Evolutionary conservation across 768 basidiomycete genomes (phyloP).

Genomic region (Termitomyces titanicus): DNA sequence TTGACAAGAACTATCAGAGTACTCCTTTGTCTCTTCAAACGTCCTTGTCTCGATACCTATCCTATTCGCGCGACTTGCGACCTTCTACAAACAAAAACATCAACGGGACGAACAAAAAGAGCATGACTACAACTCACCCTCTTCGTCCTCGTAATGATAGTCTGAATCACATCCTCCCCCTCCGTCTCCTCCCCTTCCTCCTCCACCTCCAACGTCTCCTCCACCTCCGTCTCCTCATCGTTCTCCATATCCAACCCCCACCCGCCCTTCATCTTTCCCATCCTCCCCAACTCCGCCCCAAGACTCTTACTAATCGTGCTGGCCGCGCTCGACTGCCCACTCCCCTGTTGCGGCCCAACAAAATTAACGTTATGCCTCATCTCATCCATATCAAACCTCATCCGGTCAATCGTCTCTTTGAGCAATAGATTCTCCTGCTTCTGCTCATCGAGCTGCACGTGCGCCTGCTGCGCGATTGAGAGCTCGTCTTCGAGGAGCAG

Average conservation of each 20-base stretch:
- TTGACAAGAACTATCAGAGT: constrained; percentile 70
- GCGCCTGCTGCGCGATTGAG: constrained; percentile 61
- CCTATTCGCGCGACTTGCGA: constrained; percentile 56
- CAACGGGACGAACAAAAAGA: constrained; percentile 1
- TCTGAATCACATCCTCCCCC: constrained; percentile 76
- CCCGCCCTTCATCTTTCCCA: constrained; percentile 52
- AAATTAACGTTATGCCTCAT: constrained; percentile 57
- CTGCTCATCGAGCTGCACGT: constrained; percentile 80
- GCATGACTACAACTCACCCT: constrained; percentile 39
- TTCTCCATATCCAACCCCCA: constrained; percentile 39
- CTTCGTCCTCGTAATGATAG: constrained; percentile 84
- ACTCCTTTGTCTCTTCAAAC: constrained; percentile 71
- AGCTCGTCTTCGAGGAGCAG: constrained; percentile 71
- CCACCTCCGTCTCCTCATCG: constrained; percentile 33
- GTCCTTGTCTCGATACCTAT: constrained; percentile 35
- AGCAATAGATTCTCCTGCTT: constrained; percentile 92
- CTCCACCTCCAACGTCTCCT: constrained; percentile 28
- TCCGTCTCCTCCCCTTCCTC: constrained; percentile 55
- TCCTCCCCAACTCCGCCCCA: constrained; percentile 69
- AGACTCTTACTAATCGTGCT: constrained; percentile 70
- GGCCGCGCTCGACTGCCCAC: constrained; percentile 43
- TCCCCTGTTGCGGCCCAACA: constrained; percentile 34
- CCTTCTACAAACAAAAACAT: constrained; percentile 45
- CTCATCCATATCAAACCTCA: constrained; percentile 93
- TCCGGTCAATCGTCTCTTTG: constrained; percentile 94